Percentiles rank a stretch among this genome's conserved stretches.
phyloP scores from a whole-genome alignment of 176 grass and related monocot genomes.

The Dactylis glomerata region DNA sequence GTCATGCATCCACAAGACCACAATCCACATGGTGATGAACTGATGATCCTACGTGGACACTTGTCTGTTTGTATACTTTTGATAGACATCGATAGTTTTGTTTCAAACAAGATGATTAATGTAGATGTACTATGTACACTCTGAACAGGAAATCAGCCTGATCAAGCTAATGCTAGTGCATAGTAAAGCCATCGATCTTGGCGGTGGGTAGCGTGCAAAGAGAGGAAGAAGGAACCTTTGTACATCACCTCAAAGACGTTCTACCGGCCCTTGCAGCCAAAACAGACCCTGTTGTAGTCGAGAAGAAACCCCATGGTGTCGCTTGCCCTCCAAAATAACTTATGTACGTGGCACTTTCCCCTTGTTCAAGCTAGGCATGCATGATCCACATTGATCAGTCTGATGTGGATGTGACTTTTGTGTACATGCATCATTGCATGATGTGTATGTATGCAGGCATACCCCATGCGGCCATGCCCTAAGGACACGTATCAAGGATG shows the following conservation, averaged over 20 bases:
- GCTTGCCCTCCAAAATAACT: conserved; percentile 34
- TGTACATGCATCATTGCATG: too few species aligned
- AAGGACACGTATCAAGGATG: too few species aligned
- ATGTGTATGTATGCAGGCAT: too few species aligned
- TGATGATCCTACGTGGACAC: neutral
- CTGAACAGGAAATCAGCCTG: neutral
- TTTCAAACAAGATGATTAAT: neutral
- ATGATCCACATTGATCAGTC: neutral
- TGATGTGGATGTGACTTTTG: neutral
- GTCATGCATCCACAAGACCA: conserved; percentile 13
- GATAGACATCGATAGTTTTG: neutral
- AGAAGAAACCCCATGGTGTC: conserved; percentile 2
- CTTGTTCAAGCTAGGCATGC: neutral
- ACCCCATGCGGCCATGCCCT: too few species aligned
- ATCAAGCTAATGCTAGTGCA: neutral
- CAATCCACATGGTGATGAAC: too few species aligned
- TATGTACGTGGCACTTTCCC: neutral
- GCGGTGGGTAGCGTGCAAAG: neutral
- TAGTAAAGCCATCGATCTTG: neutral
- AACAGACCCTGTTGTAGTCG: neutral
- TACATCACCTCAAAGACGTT: conserved; percentile 2
- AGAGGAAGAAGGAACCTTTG: neutral
- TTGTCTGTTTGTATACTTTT: neutral
- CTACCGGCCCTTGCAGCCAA: neutral
- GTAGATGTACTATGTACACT: too few species aligned